Conservation (phyloP, 805 yeast species). For the Komagataella ulmi region DNA sequence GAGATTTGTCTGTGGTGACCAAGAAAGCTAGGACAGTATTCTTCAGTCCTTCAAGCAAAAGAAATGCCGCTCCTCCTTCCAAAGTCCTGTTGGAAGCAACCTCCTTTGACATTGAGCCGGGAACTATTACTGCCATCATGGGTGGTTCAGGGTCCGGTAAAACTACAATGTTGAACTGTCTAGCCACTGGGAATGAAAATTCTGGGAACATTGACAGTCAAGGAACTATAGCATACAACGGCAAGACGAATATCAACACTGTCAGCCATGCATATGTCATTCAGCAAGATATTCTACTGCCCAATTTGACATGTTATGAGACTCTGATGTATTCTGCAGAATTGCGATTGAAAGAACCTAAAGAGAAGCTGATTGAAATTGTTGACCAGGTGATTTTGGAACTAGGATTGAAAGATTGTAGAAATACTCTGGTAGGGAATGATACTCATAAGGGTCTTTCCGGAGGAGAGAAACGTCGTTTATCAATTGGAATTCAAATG, state of each 20-base stretch:
- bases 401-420: constrained; percentile 53
- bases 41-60: background rate
- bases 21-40: background rate
- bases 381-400: constrained; percentile 50
- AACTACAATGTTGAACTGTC: constrained; percentile 60
- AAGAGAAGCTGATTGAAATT: constrained; percentile 28
- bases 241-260: constrained; percentile 11
- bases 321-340: constrained; percentile 62
- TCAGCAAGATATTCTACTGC: constrained; percentile 62
- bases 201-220: constrained; percentile 16
- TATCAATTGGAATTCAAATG: constrained; percentile 68
- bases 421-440: constrained; percentile 45
- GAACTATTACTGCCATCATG: constrained; percentile 63
- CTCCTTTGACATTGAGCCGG: constrained; percentile 45
- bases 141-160: constrained; percentile 88
- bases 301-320: constrained; percentile 63
- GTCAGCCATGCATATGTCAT: constrained; percentile 49
- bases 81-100: constrained; percentile 10
- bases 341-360: constrained; percentile 38
- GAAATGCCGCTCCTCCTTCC: background rate
- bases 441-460: constrained; percentile 45
- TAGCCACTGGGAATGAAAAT: constrained; percentile 32
- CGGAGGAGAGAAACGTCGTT: constrained; percentile 76
- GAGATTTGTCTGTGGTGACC: background rate
- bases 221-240: constrained; percentile 33